Evolutionary conservation across 305 asterid genomes (phyloP).

Genomic region (Fraxinus sp.): DNA sequence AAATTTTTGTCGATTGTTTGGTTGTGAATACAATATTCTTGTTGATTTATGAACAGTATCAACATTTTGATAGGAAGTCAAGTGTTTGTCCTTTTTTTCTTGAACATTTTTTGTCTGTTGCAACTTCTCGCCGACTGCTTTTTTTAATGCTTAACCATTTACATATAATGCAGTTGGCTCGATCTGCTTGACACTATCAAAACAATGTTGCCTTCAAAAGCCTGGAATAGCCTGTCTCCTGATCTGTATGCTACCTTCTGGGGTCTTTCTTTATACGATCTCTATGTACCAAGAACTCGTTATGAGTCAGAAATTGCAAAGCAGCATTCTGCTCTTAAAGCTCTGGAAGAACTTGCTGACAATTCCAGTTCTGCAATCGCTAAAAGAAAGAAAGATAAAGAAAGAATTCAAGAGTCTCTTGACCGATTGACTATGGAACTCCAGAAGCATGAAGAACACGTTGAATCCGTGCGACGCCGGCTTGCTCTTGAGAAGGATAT

Average conservation of each 20-base stretch:
- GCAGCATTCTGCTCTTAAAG: conserved; percentile 88
- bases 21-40: conserved; percentile 15
- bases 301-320: conserved; percentile 87
- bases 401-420: conserved; percentile 95
- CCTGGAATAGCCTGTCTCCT: conserved; percentile 99
- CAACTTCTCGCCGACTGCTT: conserved; percentile 11
- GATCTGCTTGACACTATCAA: conserved; percentile 83
- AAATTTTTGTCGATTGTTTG: conserved; percentile 15
- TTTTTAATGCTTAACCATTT: conserved; percentile 20
- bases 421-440: conserved; percentile 82
- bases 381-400: conserved; percentile 96
- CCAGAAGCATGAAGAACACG: conserved; percentile 95
- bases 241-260: conserved; percentile 97
- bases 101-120: background rate
- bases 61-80: background rate
- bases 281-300: conserved; percentile 89
- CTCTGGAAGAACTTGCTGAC: conserved; percentile 94
- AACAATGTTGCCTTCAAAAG: conserved; percentile 92
- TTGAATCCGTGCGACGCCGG: conserved; percentile 86
- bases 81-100: background rate
- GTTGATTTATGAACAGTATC: background rate
- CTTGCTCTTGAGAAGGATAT: conserved; percentile 92
- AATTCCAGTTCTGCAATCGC: conserved; percentile 98
- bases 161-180: conserved; percentile 67
- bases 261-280: conserved; percentile 99